phyloP scores from a whole-genome alignment of 1,284 basidiomycete genomes.

The Abortiporus biennis region DNA sequence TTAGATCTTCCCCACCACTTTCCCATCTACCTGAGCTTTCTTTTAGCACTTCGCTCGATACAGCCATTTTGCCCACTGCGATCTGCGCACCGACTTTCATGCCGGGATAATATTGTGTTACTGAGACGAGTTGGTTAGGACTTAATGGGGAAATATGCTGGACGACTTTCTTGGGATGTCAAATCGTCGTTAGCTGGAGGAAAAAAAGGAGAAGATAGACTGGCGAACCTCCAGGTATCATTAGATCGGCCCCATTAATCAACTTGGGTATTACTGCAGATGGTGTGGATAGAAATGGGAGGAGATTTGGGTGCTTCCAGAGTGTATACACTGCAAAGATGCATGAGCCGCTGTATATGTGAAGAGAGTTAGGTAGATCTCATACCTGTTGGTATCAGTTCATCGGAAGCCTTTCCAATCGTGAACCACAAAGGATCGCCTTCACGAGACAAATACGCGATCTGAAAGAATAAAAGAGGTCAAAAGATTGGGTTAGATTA shows the following conservation, averaged over 20 bases:
- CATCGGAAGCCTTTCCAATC: slow-evolving; percentile 58
- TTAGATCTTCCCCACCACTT: slow-evolving; percentile 36
- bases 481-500: background rate
- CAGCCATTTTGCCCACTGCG: slow-evolving; percentile 65
- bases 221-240: slow-evolving; percentile 70
- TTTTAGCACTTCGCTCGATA: slow-evolving; percentile 39
- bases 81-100: slow-evolving; percentile 42
- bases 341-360: background rate
- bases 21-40: too few species aligned
- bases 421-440: slow-evolving; percentile 84
- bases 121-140: slow-evolving; percentile 49
- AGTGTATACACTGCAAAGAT: slow-evolving; percentile 53
- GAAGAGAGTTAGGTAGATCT: background rate
- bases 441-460: slow-evolving; percentile 57
- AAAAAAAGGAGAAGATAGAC: slow-evolving; percentile 3
- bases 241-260: slow-evolving; percentile 68
- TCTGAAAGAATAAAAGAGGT: slow-evolving; percentile 26
- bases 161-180: slow-evolving; percentile 44
- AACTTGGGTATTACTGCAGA: slow-evolving; percentile 58
- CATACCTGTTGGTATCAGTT: slow-evolving; percentile 64
- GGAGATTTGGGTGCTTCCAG: slow-evolving; percentile 62
- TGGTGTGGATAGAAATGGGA: slow-evolving; percentile 64
- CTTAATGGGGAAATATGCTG: slow-evolving; percentile 37
- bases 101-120: slow-evolving; percentile 43
- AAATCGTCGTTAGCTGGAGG: slow-evolving; percentile 5